A percentile compares a stretch with the other conserved stretches of the same genome.
These are phyloP conservation scores for Fusarium decemcellulare DNA, from an alignment of 2,329 filamentous ascomycete genomes.

Conservation along the genomic window DNA sequence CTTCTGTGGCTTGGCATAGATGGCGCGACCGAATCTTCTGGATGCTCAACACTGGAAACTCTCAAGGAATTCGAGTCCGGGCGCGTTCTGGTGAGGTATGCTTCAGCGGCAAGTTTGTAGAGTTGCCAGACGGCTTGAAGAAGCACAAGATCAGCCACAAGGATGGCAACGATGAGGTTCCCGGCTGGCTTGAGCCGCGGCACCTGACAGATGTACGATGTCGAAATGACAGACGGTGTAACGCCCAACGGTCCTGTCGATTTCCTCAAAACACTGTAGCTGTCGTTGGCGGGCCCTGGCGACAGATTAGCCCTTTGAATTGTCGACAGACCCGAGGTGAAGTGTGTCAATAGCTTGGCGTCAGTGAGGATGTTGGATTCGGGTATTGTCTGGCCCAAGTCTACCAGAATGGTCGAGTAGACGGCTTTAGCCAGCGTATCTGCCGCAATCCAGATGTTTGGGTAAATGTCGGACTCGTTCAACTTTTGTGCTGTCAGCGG, in stretches of 20 bases:
- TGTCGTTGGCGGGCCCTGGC: not conserved
- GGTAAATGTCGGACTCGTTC: not conserved
- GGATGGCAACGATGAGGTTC: not conserved
- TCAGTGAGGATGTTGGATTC: conserved; percentile 6
- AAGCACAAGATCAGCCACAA: not conserved
- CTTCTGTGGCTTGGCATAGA: not conserved
- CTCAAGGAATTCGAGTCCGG: not conserved
- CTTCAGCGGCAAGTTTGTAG: not conserved
- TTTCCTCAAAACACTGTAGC: not conserved
- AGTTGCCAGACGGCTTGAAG: conserved; percentile 5
- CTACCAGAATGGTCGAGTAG: conserved; percentile 3
- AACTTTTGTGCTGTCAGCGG: not conserved
- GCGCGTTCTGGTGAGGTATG: not conserved
- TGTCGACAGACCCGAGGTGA: not conserved
- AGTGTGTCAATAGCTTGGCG: not conserved
- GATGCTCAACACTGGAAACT: not conserved
- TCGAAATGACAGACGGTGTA: conserved; percentile 3
- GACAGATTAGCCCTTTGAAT: not conserved
- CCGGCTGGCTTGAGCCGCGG: conserved; percentile 7
- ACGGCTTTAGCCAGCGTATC: not conserved
- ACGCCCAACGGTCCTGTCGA: not conserved
- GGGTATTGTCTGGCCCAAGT: conserved; percentile 1
- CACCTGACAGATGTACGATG: conserved; percentile 8
- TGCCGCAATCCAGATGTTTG: not conserved
- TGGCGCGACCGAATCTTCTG: not conserved